Base-by-base conservation (phyloP, 2,329 filamentous ascomycete species). In the Aphanoascus verrucosus region DNA sequence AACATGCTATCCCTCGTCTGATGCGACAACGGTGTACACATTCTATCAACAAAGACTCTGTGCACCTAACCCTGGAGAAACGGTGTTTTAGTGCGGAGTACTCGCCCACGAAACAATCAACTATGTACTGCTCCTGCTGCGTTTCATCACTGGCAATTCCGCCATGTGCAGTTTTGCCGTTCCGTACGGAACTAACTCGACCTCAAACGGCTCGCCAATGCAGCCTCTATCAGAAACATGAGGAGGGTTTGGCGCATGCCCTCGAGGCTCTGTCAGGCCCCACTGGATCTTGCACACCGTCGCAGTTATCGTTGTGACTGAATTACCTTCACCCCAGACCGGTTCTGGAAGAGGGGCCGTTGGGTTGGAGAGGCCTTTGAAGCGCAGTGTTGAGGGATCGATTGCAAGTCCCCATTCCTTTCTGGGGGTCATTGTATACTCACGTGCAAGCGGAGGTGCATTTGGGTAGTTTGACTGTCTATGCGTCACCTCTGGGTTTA, bases 141-240 rank as follows among this genome's bases (percentile, higher is more conserved):
- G 41, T 51, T 65, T 54, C 19, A 66, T 58, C 1, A 59, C 63
- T 5, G 72, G 71, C 34, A 74, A 63, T 53, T 74, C 69, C 9
- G 69, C 70, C 61, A 77, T 74, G 55, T 74, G 73, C 54, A 76
- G 59, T 59, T 73, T 74, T 12, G 73, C 69, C 38, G 69, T 69
- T 1, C 72, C 74, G 61, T 72, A 76, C n/a, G 74, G 74, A 11
- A 70, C 65, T 15, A 76, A 54, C n/a, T 65, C 65, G 11, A 68
- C 60, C 47, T 64, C 62, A 54, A 66, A 67, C n/a, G 59, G 63
- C 40, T 64, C 57, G 0, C 68, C 67, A 2, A 68, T 64, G 37
- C 68, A 70, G 9, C 65, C 63, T 23, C 67, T 61, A 17, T 65
- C 59, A 9, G 61, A 61, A 28, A 62, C 58, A 32, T 66, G 54